Percentiles rank a stretch among this genome's conserved stretches.
phyloP scores from a whole-genome alignment of 495 filamentous ascomycete species.

The Penicillium samsonianum region DNA sequence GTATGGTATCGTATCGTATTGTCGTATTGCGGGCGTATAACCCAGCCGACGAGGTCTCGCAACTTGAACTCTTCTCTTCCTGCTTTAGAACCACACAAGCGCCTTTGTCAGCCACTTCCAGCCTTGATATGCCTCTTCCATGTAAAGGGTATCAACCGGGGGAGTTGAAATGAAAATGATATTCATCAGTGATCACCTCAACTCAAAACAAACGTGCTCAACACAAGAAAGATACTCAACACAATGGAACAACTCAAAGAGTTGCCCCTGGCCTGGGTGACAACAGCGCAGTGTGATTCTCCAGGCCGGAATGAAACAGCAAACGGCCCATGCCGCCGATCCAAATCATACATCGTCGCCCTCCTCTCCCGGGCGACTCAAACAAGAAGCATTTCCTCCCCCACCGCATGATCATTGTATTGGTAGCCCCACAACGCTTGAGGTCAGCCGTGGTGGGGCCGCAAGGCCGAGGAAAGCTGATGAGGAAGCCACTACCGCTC shows the following conservation, averaged over 20 bases:
- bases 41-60: too few species aligned
- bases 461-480: constrained; percentile 1
- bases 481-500: background rate
- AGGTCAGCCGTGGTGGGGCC: background rate
- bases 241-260: background rate
- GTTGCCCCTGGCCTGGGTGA: background rate
- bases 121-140: background rate
- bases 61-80: too few species aligned
- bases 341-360: background rate
- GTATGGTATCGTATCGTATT: too few species aligned
- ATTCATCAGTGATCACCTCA: background rate
- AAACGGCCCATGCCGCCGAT: background rate
- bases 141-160: background rate
- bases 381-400: background rate
- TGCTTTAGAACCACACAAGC: too few species aligned
- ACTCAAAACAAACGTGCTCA: background rate
- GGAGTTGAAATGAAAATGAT: background rate
- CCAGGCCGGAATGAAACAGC: background rate
- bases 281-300: background rate
- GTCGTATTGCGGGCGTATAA: too few species aligned
- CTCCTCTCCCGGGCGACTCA: background rate
- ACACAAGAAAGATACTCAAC: background rate
- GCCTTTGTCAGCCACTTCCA: too few species aligned
- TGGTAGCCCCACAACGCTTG: constrained; percentile 3
- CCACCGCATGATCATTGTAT: too few species aligned